phyloP scores from a whole-genome alignment of 768 basidiomycete species.

The Hysterangium stoloniferum region DNA sequence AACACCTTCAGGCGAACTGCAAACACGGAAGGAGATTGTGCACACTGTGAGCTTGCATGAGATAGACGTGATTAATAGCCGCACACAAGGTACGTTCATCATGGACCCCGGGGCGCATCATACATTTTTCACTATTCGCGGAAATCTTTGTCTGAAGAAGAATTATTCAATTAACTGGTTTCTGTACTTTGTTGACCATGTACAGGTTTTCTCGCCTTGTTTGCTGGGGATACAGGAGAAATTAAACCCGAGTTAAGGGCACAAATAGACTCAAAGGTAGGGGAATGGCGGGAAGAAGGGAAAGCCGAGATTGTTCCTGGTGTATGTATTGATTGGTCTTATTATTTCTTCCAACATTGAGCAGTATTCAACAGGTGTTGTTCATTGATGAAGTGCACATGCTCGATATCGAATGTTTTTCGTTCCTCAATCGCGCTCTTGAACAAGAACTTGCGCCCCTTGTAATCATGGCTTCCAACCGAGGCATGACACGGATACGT shows the following conservation, averaged over 20 bases:
- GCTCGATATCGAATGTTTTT: slow-evolving; percentile 99
- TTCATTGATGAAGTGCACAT: slow-evolving; percentile 99
- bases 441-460: slow-evolving; percentile 90
- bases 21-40: slow-evolving; percentile 94
- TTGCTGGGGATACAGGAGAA: slow-evolving; percentile 95
- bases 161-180: not conserved
- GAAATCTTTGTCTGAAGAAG: too few species aligned
- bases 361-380: slow-evolving; percentile 52
- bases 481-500: slow-evolving; percentile 89
- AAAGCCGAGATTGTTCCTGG: slow-evolving; percentile 98
- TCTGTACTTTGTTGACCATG: not conserved
- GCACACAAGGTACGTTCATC: slow-evolving; percentile 82
- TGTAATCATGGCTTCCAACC: slow-evolving; percentile 97
- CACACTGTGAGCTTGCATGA: slow-evolving; percentile 98
- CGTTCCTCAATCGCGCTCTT: slow-evolving; percentile 92
- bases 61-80: slow-evolving; percentile 98
- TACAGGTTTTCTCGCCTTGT: slow-evolving; percentile 79
- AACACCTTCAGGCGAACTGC: slow-evolving; percentile 96
- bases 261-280: slow-evolving; percentile 95
- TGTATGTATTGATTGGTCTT: slow-evolving; percentile 37
- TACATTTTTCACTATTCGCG: not conserved
- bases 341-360: slow-evolving; percentile 3
- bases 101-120: too few species aligned
- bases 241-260: slow-evolving; percentile 95
- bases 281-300: slow-evolving; percentile 97